Evolutionary conservation across 148 eudicot species (phyloP).

Genomic region (Gaultheria prostrata): DNA sequence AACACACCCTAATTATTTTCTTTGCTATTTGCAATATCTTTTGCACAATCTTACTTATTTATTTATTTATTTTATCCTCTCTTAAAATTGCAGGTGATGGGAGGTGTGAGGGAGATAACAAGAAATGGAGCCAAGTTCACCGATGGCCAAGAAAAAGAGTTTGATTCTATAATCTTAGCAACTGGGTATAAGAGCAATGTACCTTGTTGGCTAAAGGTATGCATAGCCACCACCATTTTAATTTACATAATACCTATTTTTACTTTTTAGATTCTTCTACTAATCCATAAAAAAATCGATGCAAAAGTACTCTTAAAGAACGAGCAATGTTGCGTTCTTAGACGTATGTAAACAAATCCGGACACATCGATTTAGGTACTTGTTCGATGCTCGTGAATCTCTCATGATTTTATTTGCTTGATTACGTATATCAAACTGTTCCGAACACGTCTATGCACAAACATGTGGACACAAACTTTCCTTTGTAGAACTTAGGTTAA

Average conservation of each 20-base stretch:
- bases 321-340: background rate
- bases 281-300: too few species aligned
- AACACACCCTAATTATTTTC: background rate
- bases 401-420: too few species aligned
- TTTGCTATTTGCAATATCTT: background rate
- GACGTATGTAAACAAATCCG: background rate
- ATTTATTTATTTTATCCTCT: background rate
- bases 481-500: too few species aligned
- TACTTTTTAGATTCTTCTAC: too few species aligned
- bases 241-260: background rate
- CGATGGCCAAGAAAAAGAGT: constrained; percentile 71
- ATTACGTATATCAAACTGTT: too few species aligned
- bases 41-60: constrained; percentile 6
- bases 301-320: too few species aligned
- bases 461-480: too few species aligned
- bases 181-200: constrained; percentile 89
- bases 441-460: too few species aligned
- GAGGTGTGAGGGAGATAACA: constrained; percentile 77
- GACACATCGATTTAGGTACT: background rate
- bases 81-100: constrained; percentile 47
- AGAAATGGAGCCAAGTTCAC: constrained; percentile 71
- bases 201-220: constrained; percentile 74
- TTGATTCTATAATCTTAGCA: constrained; percentile 79
- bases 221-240: background rate
- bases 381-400: background rate